Conservation (phyloP, 306 rosid genomes). For the Vigna angularis region DNA sequence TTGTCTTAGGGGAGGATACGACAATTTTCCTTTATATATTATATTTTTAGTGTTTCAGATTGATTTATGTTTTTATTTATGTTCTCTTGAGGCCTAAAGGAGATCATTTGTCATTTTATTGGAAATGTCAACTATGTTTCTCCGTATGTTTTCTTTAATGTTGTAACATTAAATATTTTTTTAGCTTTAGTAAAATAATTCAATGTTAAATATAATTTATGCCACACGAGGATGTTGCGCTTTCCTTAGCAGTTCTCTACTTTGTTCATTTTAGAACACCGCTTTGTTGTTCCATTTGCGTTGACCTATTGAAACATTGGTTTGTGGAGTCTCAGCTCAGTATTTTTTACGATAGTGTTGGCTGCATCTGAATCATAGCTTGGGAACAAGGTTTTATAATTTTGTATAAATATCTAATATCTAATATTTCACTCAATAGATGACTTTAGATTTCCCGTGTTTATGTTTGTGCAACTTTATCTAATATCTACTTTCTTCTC, state of each 20-base stretch:
- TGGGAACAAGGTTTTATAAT: neutral
- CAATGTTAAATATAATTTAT: neutral
- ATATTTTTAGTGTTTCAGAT: neutral
- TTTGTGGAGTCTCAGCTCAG: neutral
- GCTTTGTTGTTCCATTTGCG: neutral
- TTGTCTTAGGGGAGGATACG: neutral
- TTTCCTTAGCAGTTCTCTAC: neutral
- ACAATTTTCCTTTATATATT: neutral
- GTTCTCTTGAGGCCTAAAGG: constrained; percentile 1
- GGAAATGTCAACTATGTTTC: neutral
- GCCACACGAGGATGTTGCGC: neutral
- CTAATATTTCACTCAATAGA: neutral
- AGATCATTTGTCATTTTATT: neutral
- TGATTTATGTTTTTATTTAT: neutral
- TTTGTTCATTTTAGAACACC: neutral
- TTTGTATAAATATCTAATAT: constrained; percentile 2
- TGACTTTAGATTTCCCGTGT: constrained; percentile 27
- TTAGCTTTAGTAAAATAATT: neutral
- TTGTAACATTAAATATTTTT: neutral
- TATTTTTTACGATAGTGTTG: neutral
- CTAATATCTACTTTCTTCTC: neutral
- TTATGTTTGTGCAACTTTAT: neutral
- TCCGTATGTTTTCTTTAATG: neutral
- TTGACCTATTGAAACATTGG: neutral
- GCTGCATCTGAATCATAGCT: constrained; percentile 13